phyloP scores from a whole-genome alignment of 1,284 basidiomycete species.

The Cryptococcus wingfieldii region DNA sequence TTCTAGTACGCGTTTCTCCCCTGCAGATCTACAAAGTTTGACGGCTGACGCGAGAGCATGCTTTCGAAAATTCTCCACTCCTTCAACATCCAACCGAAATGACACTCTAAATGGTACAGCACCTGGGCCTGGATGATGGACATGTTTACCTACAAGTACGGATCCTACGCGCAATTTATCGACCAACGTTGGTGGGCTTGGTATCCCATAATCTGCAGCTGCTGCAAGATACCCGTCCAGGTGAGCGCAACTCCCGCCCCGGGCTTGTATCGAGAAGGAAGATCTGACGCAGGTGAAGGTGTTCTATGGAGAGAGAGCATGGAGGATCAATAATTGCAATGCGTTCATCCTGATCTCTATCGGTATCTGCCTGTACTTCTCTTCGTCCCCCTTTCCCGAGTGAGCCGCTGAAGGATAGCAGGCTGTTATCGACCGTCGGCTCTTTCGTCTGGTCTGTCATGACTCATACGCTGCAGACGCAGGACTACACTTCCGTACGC shows the following conservation, averaged over 20 bases:
- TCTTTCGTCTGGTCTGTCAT: conserved; percentile 10
- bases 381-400: too few species aligned
- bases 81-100: too few species aligned
- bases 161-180: conserved; percentile 10
- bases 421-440: conserved; percentile 8
- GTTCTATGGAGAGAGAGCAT: conserved; percentile 18
- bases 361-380: conserved; percentile 6
- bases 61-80: too few species aligned
- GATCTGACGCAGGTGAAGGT: not conserved
- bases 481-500: too few species aligned
- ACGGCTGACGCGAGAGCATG: too few species aligned
- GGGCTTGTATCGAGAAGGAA: not conserved
- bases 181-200: conserved; percentile 15
- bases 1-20: not conserved
- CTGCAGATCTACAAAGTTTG: too few species aligned
- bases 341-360: conserved; percentile 4
- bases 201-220: conserved; percentile 11
- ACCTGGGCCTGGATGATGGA: conserved; percentile 14
- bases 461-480: not conserved
- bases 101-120: not conserved
- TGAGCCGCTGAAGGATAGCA: not conserved
- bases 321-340: conserved; percentile 12
- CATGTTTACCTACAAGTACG: conserved; percentile 14
- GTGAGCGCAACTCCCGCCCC: conserved; percentile 1
- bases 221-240: conserved; percentile 15